Evolutionary conservation across 2,329 filamentous ascomycete genomes (phyloP).

Genomic region (Hypoxylon sp.): DNA sequence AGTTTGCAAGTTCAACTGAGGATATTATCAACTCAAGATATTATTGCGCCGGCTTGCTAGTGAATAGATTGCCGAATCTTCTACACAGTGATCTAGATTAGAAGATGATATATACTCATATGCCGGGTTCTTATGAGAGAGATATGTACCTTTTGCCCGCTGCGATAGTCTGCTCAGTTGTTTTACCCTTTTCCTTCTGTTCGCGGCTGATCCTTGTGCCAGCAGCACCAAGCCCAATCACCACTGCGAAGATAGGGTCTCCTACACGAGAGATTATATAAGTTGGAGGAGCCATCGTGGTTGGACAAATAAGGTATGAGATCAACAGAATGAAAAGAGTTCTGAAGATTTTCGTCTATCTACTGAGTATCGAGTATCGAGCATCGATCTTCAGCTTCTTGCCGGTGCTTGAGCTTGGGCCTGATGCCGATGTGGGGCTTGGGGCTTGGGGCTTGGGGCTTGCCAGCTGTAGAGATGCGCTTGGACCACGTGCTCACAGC

Average conservation of each 20-base stretch:
- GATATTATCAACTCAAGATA: constrained; percentile 1
- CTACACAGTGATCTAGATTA: constrained; percentile 22
- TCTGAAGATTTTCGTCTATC: background rate
- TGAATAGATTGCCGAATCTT: constrained; percentile 24
- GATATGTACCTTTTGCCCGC: constrained; percentile 58
- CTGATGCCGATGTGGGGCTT: background rate
- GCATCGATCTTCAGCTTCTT: background rate
- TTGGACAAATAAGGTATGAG: background rate
- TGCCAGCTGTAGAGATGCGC: constrained; percentile 8
- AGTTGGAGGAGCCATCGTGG: constrained; percentile 63
- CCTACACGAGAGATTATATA: constrained; percentile 71
- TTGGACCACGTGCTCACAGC: constrained; percentile 34
- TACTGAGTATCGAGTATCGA: background rate
- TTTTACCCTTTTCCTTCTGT: constrained; percentile 68
- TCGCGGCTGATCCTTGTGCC: constrained; percentile 70
- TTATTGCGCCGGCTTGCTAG: constrained; percentile 20
- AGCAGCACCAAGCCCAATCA: constrained; percentile 68
- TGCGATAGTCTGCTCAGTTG: constrained; percentile 62
- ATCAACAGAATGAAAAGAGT: background rate
- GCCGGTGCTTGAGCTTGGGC: background rate
- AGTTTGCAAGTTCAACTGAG: too few relatives aligned
- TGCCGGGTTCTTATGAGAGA: background rate
- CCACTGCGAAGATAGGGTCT: constrained; percentile 69
- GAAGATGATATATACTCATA: background rate
- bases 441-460: too few relatives aligned